A percentile compares a stretch with the other conserved stretches of the same genome.
These are phyloP conservation scores for Fusarium aywerte DNA, from an alignment of 2,329 filamentous ascomycete species.

Conservation along the genomic window DNA sequence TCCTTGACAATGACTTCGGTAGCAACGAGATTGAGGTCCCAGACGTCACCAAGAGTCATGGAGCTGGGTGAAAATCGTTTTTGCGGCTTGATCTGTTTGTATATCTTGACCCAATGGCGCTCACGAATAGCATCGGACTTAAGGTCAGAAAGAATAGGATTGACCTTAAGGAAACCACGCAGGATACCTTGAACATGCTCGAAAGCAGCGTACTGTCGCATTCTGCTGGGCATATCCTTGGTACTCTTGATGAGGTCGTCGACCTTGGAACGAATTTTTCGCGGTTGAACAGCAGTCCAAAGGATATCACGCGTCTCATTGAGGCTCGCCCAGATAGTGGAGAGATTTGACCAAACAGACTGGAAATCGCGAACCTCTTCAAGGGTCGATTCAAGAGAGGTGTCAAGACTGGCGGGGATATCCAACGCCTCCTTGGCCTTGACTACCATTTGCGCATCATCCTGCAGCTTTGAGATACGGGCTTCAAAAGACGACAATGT, in stretches of 20 bases:
- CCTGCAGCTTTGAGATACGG: conserved; percentile 84
- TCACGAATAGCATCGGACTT: conserved; percentile 97
- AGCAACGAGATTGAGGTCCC: conserved; percentile 91
- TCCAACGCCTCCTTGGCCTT: conserved; percentile 98
- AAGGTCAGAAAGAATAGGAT: conserved; percentile 85
- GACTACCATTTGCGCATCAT: conserved; percentile 91
- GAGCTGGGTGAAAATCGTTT: conserved; percentile 94
- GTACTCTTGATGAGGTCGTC: conserved; percentile 97
- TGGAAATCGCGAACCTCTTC: conserved; percentile 99
- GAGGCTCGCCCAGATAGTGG: conserved; percentile 95
- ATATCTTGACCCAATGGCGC: conserved; percentile 97
- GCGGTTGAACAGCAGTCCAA: conserved; percentile 95
- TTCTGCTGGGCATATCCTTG: conserved; percentile 98
- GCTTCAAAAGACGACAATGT: conserved; percentile 85
- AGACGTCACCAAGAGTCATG: conserved; percentile 97
- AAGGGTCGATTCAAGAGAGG: conserved; percentile 83
- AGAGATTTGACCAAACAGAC: conserved; percentile 95
- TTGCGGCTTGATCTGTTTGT: conserved; percentile 91
- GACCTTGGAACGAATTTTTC: conserved; percentile 89
- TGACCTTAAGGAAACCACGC: conserved; percentile 89
- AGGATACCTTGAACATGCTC: conserved; percentile 96
- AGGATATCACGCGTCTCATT: conserved; percentile 92
- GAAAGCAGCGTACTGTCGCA: conserved; percentile 99
- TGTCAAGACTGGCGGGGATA: conserved; percentile 81
- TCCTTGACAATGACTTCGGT: conserved; percentile 90